Evolutionary conservation across 805 yeast species (phyloP).

Genomic region (Jamesozyma jinghongensis): DNA sequence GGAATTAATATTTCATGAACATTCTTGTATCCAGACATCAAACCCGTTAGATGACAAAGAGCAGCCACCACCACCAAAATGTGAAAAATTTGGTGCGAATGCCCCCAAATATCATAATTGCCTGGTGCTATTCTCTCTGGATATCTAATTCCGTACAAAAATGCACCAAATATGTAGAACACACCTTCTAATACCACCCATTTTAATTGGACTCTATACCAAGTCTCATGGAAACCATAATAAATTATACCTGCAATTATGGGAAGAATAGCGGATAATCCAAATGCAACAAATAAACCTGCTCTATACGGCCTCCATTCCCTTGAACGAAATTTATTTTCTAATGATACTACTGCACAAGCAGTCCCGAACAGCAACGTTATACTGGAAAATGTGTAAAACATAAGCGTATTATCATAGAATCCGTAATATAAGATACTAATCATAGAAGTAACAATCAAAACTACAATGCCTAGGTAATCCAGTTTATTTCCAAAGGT

Average conservation of each 20-base stretch:
- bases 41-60: conserved; percentile 57
- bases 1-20: conserved; percentile 31
- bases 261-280: conserved; percentile 69
- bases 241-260: conserved; percentile 41
- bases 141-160: conserved; percentile 62
- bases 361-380: conserved; percentile 48
- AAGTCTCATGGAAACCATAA: conserved; percentile 44
- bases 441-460: conserved; percentile 55
- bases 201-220: conserved; percentile 42
- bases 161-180: conserved; percentile 72
- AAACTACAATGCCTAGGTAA: conserved; percentile 62
- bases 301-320: conserved; percentile 74
- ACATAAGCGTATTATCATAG: conserved; percentile 35
- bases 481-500: conserved; percentile 61
- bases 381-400: conserved; percentile 33
- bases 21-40: conserved; percentile 46
- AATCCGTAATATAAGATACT: conserved; percentile 41
- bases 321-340: conserved; percentile 57
- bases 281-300: conserved; percentile 67
- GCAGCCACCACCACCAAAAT: conserved; percentile 71
- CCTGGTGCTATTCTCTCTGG: conserved; percentile 70
- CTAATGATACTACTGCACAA: conserved; percentile 56
- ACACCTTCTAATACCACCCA: conserved; percentile 66
- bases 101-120: conserved; percentile 58
- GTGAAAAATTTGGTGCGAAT: conserved; percentile 82